These are phyloP conservation scores for Articulospora tetracladia DNA, from an alignment of 495 filamentous ascomycete species.

Conservation along the genomic window DNA sequence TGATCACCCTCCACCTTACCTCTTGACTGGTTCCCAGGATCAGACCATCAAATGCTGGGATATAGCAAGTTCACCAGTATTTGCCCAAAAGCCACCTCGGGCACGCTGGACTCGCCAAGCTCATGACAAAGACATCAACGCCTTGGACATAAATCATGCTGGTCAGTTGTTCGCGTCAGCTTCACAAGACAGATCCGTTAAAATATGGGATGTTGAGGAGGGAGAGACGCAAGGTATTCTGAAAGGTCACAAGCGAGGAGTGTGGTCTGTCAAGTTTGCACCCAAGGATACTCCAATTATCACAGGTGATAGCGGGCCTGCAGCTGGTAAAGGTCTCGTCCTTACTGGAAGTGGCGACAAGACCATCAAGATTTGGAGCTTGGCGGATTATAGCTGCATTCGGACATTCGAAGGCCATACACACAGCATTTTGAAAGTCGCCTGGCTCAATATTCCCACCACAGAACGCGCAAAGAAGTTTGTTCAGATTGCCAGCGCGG, in stretches of 20 bases:
- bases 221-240: constrained; percentile 88
- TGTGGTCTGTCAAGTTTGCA: constrained; percentile 91
- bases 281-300: constrained; percentile 70
- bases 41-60: constrained; percentile 92
- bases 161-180: constrained; percentile 83
- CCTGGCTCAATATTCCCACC: constrained; percentile 72
- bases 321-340: constrained; percentile 68
- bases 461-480: constrained; percentile 41
- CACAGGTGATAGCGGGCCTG: constrained; percentile 60
- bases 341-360: constrained; percentile 92
- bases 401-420: constrained; percentile 95
- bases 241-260: constrained; percentile 86
- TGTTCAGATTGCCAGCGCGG: constrained; percentile 76
- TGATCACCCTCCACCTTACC: constrained; percentile 73
- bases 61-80: constrained; percentile 47
- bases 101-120: constrained; percentile 83
- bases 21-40: constrained; percentile 91
- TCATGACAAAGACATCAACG: constrained; percentile 99
- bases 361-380: constrained; percentile 92
- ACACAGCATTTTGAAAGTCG: constrained; percentile 88
- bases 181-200: constrained; percentile 92
- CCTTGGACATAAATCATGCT: constrained; percentile 71
- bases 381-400: constrained; percentile 88
- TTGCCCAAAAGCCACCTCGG: constrained; percentile 39
- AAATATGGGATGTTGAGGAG: constrained; percentile 88